These are phyloP conservation scores for Phaeolepiota aurea DNA, from an alignment of 768 basidiomycete genomes.

Conservation along the genomic window DNA sequence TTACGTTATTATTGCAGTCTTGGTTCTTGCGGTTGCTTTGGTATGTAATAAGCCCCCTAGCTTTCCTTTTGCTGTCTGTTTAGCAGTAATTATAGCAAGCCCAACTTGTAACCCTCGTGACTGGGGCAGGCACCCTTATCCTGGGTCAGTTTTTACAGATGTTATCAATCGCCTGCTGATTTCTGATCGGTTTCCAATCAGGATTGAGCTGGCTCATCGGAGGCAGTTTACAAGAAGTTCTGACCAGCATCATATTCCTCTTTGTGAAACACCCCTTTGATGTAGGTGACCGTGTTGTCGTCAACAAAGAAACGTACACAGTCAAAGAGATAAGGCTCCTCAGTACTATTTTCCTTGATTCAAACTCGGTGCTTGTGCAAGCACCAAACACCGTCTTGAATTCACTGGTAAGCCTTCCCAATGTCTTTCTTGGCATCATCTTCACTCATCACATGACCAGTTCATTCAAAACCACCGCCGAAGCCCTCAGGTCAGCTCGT, in stretches of 20 bases:
- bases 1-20: conserved; percentile 57
- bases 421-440: background rate
- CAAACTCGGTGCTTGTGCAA: conserved; percentile 53
- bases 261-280: conserved; percentile 85
- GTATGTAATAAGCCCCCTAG: conserved; percentile 32
- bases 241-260: conserved; percentile 84
- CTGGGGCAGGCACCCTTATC: conserved; percentile 59
- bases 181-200: conserved; percentile 14
- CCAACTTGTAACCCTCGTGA: conserved; percentile 64
- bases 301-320: conserved; percentile 51
- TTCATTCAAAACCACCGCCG: conserved; percentile 67
- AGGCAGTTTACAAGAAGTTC: conserved; percentile 67
- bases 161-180: background rate
- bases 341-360: conserved; percentile 65
- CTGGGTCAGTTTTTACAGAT: conserved; percentile 27
- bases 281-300: conserved; percentile 64
- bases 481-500: conserved; percentile 47
- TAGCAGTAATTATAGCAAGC: conserved; percentile 39
- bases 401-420: conserved; percentile 29
- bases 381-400: conserved; percentile 62
- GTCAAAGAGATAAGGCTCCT: conserved; percentile 86
- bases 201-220: conserved; percentile 87
- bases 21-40: conserved; percentile 82
- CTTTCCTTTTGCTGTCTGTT: conserved; percentile 5
- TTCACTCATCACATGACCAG: conserved; percentile 31